Percentiles rank a stretch among this genome's conserved stretches.
Conservation (phyloP, 345 rosid species). For the Linum usitatissimum region DNA sequence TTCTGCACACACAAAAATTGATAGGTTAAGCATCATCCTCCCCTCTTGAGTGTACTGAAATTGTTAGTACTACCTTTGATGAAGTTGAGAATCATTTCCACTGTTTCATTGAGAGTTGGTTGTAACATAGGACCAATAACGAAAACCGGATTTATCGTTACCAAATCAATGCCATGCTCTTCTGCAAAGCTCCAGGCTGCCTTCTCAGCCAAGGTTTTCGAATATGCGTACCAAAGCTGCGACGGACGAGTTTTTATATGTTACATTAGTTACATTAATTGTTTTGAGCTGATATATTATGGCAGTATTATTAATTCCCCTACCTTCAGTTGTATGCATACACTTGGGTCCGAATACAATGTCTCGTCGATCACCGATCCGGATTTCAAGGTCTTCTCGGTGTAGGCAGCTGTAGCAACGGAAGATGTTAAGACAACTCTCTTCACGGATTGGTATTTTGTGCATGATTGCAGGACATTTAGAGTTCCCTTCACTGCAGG, state of each 20-base stretch:
- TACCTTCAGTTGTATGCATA: background rate
- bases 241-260: background rate
- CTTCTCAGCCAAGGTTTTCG: background rate
- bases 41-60: too few relatives aligned
- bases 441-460: background rate
- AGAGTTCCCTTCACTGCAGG: background rate
- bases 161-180: background rate
- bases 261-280: too few relatives aligned
- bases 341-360: background rate
- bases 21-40: too few relatives aligned
- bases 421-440: background rate
- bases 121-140: background rate
- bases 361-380: background rate
- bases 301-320: background rate
- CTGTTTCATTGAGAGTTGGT: background rate
- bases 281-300: too few relatives aligned
- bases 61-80: background rate
- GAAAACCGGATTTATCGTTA: background rate
- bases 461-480: background rate
- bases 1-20: too few relatives aligned
- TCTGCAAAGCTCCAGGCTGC: background rate
- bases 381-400: background rate
- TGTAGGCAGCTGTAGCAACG: background rate
- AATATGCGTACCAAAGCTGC: background rate
- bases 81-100: background rate